A percentile compares a stretch with the other conserved stretches of the same genome.
Evolutionary conservation across 345 rosid species (phyloP).

Genomic region (Viola odorata): DNA sequence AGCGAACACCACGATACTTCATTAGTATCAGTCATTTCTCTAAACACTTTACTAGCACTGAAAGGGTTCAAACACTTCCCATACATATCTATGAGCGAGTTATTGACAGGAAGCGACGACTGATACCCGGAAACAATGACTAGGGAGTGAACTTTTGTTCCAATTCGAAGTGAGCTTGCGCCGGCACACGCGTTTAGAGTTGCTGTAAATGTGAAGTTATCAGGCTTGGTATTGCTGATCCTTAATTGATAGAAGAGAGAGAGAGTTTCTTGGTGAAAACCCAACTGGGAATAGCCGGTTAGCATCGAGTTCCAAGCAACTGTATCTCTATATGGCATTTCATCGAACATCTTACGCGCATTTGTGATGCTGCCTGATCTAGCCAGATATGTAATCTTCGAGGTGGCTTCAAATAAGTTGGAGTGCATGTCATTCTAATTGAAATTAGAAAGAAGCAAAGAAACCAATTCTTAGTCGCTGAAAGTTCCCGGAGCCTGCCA

Average conservation of each 20-base stretch:
- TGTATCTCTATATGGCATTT: slow-evolving; percentile 48
- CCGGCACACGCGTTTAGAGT: slow-evolving; percentile 50
- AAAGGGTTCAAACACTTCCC: slow-evolving; percentile 57
- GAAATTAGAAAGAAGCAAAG: neutral
- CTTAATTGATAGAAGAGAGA: slow-evolving; percentile 45
- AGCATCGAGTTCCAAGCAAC: slow-evolving; percentile 80
- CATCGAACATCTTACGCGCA: slow-evolving; percentile 69
- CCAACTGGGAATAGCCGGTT: slow-evolving; percentile 52
- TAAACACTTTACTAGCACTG: slow-evolving; percentile 52
- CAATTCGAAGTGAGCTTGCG: slow-evolving; percentile 31
- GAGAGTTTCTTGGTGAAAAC: slow-evolving; percentile 47
- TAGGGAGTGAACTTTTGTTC: slow-evolving; percentile 45
- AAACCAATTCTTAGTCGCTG: neutral
- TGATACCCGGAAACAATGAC: slow-evolving; percentile 39
- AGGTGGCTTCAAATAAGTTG: slow-evolving; percentile 35
- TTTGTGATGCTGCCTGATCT: slow-evolving; percentile 37
- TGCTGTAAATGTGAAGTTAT: slow-evolving; percentile 62
- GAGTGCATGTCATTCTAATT: slow-evolving; percentile 9
- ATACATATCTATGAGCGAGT: slow-evolving; percentile 68
- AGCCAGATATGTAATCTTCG: slow-evolving; percentile 35
- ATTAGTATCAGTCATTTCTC: slow-evolving; percentile 42
- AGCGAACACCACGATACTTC: slow-evolving; percentile 86
- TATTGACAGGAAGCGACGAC: slow-evolving; percentile 43
- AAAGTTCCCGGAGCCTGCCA: too few relatives aligned
- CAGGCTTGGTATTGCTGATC: slow-evolving; percentile 31